Base-by-base conservation (phyloP, 202 grass and related monocot genomes). In the Sporobolus alterniflorus region DNA sequence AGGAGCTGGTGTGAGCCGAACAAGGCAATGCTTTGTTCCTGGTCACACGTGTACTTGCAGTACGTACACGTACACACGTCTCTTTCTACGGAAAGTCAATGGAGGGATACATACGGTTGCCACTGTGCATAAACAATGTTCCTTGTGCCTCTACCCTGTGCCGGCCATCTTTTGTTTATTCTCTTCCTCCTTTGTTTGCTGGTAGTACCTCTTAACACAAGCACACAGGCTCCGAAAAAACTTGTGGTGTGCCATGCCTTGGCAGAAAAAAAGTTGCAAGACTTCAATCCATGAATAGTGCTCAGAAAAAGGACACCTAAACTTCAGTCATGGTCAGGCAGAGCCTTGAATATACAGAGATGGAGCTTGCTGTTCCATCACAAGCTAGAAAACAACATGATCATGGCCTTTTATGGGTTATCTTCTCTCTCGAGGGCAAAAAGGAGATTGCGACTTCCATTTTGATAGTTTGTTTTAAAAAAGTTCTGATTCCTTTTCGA, bases 71-170 rank as follows among this genome's bases (percentile, higher is more conserved):
- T 69, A 86, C 44, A 83, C 47, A 81, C 59, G 86, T 94, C 89
- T 66, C 75, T 86, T 84, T 92, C 84, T 88, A 82, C 21, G 76
- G 75, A 82, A 88, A 93, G 87, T 90, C 89, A 86, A 91, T 85
- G 75, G 71, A 75, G 44, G 82, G 66, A 94, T 94, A 92, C 88
- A 86, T 92, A 89, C 68, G 51, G 68, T 79, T 83, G 18, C 83
- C 29, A 78, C 66, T 71, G 62, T 84, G 65, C 75, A 89, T 85
- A 90, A 89, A 76, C 62, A 84, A 81, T 90, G 74, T 89, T 78
- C 82, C 25, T 83, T 83, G 77, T 82, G 80, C 74, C 82, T 51
- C 79, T 84, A 78, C 71, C 84, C 64, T 80, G 64, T 77, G 74
- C 72, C 71, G 85, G 86, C 74, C 73, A 85, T 74, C 28, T 65